Percentiles rank a stretch among this genome's conserved stretches.
Evolutionary conservation across 495 filamentous ascomycete species (phyloP).

Genomic region (Penicillium odoratum): DNA sequence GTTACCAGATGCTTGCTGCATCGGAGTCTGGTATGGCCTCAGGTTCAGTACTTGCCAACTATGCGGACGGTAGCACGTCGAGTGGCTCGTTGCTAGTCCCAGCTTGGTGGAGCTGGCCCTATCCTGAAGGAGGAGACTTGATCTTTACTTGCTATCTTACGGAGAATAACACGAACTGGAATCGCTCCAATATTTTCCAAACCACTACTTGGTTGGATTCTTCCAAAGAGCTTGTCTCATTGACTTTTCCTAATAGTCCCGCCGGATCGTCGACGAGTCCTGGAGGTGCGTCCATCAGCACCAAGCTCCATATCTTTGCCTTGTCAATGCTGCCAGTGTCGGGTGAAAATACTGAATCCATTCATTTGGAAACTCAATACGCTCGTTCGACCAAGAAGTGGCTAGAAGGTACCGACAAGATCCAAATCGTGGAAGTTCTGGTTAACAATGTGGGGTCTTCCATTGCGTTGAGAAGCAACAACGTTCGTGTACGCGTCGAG

Average conservation of each 20-base stretch:
- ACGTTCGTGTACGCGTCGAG: constrained; percentile 35
- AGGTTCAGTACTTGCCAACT: constrained; percentile 48
- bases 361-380: constrained; percentile 42
- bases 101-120: constrained; percentile 49
- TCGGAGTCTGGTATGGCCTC: constrained; percentile 44
- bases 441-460: constrained; percentile 51
- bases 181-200: constrained; percentile 54
- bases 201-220: constrained; percentile 48
- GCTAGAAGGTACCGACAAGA: constrained; percentile 40
- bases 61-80: constrained; percentile 43
- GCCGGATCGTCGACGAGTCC: constrained; percentile 20
- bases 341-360: background rate
- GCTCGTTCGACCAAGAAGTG: constrained; percentile 54
- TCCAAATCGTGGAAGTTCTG: constrained; percentile 51
- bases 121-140: constrained; percentile 50
- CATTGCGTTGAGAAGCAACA: constrained; percentile 38
- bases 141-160: constrained; percentile 51
- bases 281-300: constrained; percentile 21
- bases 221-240: constrained; percentile 40
- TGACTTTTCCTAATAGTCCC: constrained; percentile 38
- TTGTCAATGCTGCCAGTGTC: constrained; percentile 23
- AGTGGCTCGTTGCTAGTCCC: constrained; percentile 44
- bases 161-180: constrained; percentile 44
- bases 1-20: constrained; percentile 48
- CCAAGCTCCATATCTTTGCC: constrained; percentile 29